Evolutionary conservation across 2,329 filamentous ascomycete genomes (phyloP), one percentile per base, ranked within the genome.

Genomic region (Myriosclerotinia scirpicola): DNA sequence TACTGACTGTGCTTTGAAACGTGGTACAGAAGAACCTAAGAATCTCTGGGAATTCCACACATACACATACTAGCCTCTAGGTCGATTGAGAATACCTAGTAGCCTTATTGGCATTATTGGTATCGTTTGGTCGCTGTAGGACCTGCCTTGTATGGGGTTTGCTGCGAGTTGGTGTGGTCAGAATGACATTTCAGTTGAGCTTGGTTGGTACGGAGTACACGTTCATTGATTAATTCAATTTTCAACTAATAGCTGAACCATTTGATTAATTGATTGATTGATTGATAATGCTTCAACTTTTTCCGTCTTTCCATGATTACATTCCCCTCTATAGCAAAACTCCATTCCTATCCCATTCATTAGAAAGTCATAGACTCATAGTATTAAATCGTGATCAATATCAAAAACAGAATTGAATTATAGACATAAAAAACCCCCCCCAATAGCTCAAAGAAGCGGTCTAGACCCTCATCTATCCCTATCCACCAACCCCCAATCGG

Each of bases 401-500:
- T 48, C 42, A n/a, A 59, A 59, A 48, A 48, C 26, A 20, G 12
- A 59, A 9, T 36, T n/a, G 30, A 26, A 3, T 26, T 26, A 3
- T 48, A 36, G 12, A 59, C 14, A 42, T 8, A 15, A 17, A 17
- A 12, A 56, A 26, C 3, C n/a, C 36, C 30, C 5, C 36, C 30
- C 5, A 59, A 48, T n/a, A 11, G 46, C 12, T 36, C 26, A 59
- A 59, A 52, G 6, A 34, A 42, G 46, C 48, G 64, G 64, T 67
- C 69, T 70, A 65, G 69, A 70, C 64, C 63, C 55, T 62, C 34
- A 12, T 15, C 46, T 38, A 15, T 20, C 22, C 17, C 36, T 34
- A 36, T 20, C 42, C 56, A 26, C 62, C 63, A 71, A 53, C 34
- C 70, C 61, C 44, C 62, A 70, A 66, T 67, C 40, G 66, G 70